phyloP scores from a whole-genome alignment of 305 asterid genomes.

The Rubia occidens region DNA sequence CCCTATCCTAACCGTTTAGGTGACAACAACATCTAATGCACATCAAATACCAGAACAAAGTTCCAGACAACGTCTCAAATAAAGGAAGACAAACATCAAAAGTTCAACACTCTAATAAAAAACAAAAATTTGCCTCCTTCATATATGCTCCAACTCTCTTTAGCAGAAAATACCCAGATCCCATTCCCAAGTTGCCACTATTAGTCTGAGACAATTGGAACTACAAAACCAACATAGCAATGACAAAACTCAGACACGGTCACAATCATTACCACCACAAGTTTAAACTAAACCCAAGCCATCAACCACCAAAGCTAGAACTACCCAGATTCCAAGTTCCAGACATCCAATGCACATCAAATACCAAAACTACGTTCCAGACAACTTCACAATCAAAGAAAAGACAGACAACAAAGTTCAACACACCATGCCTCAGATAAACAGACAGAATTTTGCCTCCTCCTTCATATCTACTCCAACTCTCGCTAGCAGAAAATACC shows the following conservation, averaged over 20 bases:
- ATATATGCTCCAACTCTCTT: background rate
- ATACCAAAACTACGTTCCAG: background rate
- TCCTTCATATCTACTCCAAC: background rate
- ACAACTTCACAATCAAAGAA: background rate
- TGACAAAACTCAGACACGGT: background rate
- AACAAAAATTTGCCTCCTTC: background rate
- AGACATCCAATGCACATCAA: background rate
- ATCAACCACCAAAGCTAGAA: background rate
- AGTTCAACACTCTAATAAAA: background rate
- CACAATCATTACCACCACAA: background rate
- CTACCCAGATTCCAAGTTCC: background rate
- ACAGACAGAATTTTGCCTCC: background rate
- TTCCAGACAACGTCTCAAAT: background rate
- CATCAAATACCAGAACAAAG: background rate
- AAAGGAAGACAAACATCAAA: background rate
- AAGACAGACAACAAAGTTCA: background rate
- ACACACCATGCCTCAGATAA: background rate
- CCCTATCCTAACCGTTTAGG: too few relatives aligned
- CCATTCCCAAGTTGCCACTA: background rate
- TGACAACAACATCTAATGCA: background rate
- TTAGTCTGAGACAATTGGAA: background rate
- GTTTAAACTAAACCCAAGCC: background rate
- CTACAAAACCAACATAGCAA: background rate
- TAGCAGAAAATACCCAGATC: background rate
- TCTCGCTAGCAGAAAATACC: background rate